Conservation (phyloP, 164 flowering plant genomes). For the Piper longum region DNA sequence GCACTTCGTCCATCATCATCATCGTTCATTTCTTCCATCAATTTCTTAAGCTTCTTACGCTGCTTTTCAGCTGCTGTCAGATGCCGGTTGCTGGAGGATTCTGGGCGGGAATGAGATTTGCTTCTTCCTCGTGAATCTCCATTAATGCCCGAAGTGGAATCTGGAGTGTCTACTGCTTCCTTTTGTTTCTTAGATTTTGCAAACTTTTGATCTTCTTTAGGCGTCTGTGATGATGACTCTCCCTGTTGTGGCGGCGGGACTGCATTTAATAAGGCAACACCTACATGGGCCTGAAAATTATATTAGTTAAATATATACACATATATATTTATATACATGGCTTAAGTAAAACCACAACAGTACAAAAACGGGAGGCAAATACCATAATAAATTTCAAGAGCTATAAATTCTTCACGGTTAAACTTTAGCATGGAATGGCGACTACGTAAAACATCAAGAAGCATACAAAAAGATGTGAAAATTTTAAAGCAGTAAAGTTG, state of each 20-base stretch:
- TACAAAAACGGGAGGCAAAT: not conserved
- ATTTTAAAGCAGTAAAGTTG: no score
- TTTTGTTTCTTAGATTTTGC: constrained; percentile 56
- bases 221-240: constrained; percentile 30
- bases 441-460: no score
- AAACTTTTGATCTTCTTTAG: constrained; percentile 40
- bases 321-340: not conserved
- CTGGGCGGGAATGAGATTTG: constrained; percentile 18
- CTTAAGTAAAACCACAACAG: not conserved
- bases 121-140: constrained; percentile 41
- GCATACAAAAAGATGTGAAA: no score
- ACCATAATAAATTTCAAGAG: not conserved
- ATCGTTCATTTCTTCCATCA: constrained; percentile 85
- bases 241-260: constrained; percentile 47
- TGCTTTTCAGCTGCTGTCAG: constrained; percentile 63
- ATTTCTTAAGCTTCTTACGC: constrained; percentile 57
- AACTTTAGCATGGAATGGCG: no score
- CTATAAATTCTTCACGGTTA: no score
- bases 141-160: constrained; percentile 13
- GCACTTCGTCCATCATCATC: constrained; percentile 73
- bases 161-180: constrained; percentile 14
- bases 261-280: constrained; percentile 85
- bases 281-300: constrained; percentile 74
- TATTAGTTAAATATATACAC: not conserved
- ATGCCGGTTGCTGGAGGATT: constrained; percentile 40